These are phyloP conservation scores for Suillus discolor DNA, from an alignment of 768 basidiomycete genomes.

Conservation along the genomic window DNA sequence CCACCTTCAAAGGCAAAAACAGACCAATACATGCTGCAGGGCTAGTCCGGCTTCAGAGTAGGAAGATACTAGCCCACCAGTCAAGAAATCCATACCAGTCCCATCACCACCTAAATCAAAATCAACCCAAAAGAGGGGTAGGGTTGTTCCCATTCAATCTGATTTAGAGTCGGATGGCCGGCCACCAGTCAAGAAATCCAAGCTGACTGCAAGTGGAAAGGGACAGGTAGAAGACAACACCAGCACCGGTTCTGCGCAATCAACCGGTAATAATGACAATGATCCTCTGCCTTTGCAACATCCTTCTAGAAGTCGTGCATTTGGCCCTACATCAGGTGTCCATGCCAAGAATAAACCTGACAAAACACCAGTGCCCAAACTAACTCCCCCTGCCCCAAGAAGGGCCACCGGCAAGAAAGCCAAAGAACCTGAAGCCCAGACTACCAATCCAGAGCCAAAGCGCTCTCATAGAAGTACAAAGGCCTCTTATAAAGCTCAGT, in stretches of 20 bases:
- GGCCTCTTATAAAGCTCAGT: neutral
- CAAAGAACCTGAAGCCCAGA: neutral
- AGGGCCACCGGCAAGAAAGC: neutral
- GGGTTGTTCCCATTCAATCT: neutral
- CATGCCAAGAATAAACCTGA: neutral
- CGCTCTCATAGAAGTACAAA: neutral
- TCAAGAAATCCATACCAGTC: neutral
- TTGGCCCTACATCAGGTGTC: neutral
- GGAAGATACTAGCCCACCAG: neutral
- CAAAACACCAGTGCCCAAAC: neutral
- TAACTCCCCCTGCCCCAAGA: neutral
- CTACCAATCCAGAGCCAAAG: neutral
- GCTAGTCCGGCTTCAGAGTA: neutral
- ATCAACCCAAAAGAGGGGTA: neutral
- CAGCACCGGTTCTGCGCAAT: neutral
- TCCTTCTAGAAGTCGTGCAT: neutral
- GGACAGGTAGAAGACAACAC: neutral
- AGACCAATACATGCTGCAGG: neutral
- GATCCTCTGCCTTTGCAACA: neutral
- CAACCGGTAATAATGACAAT: neutral
- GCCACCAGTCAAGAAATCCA: neutral
- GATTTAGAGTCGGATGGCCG: neutral
- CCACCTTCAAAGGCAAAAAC: too few species aligned
- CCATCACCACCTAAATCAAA: neutral
- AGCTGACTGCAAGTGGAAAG: neutral